Conservation (phyloP, 768 basidiomycete species). For the Sporobolomyces pararoseus region DNA sequence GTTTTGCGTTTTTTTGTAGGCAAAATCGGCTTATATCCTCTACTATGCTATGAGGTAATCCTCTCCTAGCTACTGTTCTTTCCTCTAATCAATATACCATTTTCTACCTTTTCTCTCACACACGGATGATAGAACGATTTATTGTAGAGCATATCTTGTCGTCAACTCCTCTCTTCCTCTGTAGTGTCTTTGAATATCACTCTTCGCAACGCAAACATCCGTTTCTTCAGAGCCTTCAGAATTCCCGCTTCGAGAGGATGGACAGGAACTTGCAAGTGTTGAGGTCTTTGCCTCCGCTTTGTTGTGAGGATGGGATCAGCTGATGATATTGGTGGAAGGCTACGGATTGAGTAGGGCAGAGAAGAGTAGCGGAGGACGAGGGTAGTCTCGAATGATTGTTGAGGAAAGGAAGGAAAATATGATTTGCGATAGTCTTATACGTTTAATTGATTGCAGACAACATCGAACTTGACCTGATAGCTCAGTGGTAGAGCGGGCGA, state of each 20-base stretch:
- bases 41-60: conserved; percentile 44
- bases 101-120: neutral
- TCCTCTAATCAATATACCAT: neutral
- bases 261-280: neutral
- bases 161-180: neutral
- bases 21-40: conserved; percentile 47
- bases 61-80: neutral
- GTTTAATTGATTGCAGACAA: neutral
- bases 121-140: neutral
- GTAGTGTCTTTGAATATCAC: neutral
- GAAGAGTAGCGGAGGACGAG: no score
- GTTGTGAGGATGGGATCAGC: no score
- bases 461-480: conserved; percentile 15
- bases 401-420: neutral
- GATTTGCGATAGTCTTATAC: neutral
- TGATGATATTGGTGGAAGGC: neutral
- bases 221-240: no score
- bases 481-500: conserved; percentile 38
- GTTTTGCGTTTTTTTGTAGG: conserved; percentile 10
- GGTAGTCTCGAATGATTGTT: neutral
- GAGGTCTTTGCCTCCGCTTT: neutral
- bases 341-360: no score
- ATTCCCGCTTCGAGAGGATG: no score
- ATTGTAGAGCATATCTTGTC: no score
- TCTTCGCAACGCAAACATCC: conserved; percentile 1